A percentile compares a stretch with the other conserved stretches of the same genome.
phyloP scores from a whole-genome alignment of 805 yeast genomes.

The Barnettozyma sucrosica region DNA sequence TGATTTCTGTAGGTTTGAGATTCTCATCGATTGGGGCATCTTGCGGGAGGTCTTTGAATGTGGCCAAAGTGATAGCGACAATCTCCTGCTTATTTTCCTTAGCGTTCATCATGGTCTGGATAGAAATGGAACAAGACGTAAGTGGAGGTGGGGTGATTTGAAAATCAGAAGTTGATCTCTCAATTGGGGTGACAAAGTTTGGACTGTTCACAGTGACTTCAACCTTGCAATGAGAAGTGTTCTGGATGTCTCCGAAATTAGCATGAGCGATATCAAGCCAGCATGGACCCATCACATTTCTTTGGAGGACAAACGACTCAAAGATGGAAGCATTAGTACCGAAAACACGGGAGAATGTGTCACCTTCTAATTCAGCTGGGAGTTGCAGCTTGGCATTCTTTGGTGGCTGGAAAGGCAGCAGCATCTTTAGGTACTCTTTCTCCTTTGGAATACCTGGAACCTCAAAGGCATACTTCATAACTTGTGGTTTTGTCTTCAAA shows the following conservation, averaged over 20 bases:
- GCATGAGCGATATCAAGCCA: conserved; percentile 77
- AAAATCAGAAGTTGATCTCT: conserved; percentile 33
- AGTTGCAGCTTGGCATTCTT: conserved; percentile 39
- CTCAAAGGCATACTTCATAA: conserved; percentile 85
- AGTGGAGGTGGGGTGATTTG: conserved; percentile 54
- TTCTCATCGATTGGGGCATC: conserved; percentile 68
- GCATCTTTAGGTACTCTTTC: conserved; percentile 71
- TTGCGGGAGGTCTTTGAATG: conserved; percentile 62
- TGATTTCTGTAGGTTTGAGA: conserved; percentile 50
- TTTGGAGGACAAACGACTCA: conserved; percentile 78
- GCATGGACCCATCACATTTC: conserved; percentile 94
- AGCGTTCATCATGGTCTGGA: conserved; percentile 77
- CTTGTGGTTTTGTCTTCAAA: conserved; percentile 65
- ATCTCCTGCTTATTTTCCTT: conserved; percentile 77
- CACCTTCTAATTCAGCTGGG: conserved; percentile 69
- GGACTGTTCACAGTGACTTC: conserved; percentile 59
- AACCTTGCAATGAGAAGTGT: conserved; percentile 75
- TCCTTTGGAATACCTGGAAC: conserved; percentile 71
- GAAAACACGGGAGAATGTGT: conserved; percentile 71
- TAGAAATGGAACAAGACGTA: conserved; percentile 66
- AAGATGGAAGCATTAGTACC: conserved; percentile 71
- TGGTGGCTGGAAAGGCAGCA: conserved; percentile 68
- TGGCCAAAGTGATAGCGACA: conserved; percentile 73
- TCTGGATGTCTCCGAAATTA: conserved; percentile 50
- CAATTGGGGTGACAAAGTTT: conserved; percentile 40